Conservation (phyloP, 2,329 filamentous ascomycete genomes). For the Stagonosporopsis vannaccii region DNA sequence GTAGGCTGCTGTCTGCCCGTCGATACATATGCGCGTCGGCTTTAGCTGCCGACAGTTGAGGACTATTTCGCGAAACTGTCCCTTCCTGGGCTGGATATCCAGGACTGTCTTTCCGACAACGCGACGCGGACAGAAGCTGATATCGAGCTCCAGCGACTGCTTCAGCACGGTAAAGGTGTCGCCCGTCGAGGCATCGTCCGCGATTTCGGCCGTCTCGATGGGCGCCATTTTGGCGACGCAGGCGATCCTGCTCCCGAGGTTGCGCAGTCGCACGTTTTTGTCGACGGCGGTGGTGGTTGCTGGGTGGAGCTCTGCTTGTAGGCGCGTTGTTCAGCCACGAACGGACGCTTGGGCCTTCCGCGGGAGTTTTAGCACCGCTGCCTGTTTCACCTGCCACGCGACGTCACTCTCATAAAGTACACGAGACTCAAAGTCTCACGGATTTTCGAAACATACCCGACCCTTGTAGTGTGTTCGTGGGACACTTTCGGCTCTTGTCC, state of each 20-base stretch:
- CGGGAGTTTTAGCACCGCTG: slow-evolving; percentile 12
- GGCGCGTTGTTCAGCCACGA: slow-evolving; percentile 12
- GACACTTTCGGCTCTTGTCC: not conserved
- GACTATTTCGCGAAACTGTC: slow-evolving; percentile 62
- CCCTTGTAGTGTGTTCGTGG: not conserved
- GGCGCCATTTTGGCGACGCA: slow-evolving; percentile 41
- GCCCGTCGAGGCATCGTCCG: slow-evolving; percentile 41
- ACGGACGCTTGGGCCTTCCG: slow-evolving; percentile 10
- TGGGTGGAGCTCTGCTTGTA: slow-evolving; percentile 10
- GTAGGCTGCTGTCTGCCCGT: slow-evolving; percentile 49
- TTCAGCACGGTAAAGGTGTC: slow-evolving; percentile 69
- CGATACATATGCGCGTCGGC: slow-evolving; percentile 59
- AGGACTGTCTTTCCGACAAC: slow-evolving; percentile 83
- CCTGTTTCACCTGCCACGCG: slow-evolving; percentile 9
- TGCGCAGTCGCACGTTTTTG: slow-evolving; percentile 9
- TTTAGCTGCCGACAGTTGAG: slow-evolving; percentile 70
- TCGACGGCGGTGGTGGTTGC: slow-evolving; percentile 9
- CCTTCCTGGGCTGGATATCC: slow-evolving; percentile 71
- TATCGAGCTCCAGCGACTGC: slow-evolving; percentile 87
- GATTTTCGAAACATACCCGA: not conserved
- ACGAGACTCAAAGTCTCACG: not conserved
- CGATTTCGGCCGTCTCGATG: slow-evolving; percentile 39
- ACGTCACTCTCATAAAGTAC: slow-evolving; percentile 7
- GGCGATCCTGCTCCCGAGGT: slow-evolving; percentile 35
- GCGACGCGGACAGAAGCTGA: slow-evolving; percentile 80